phyloP scores from a whole-genome alignment of 805 yeast species.

The Tetrapisispora namnaoensis region DNA sequence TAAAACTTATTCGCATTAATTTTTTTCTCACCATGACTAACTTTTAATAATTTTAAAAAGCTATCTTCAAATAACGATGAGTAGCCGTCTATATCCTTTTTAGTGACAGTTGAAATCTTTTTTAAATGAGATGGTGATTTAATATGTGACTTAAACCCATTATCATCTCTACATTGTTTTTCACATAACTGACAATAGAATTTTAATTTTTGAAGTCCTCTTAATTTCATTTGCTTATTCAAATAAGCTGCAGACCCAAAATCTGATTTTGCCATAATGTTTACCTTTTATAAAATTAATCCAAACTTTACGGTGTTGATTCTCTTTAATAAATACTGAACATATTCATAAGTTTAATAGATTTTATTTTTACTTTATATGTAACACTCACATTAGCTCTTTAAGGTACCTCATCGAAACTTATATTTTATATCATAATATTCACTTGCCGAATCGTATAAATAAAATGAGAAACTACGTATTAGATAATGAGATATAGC shows the following conservation, averaged over 20 bases:
- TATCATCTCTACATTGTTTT: slow-evolving; percentile 92
- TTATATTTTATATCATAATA: no score
- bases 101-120: slow-evolving; percentile 41
- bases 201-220: slow-evolving; percentile 75
- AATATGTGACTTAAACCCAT: slow-evolving; percentile 89
- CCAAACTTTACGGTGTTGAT: background rate
- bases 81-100: slow-evolving; percentile 45
- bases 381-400: no score
- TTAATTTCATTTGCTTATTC: slow-evolving; percentile 66
- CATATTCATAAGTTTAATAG: no score
- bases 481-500: no score
- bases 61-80: slow-evolving; percentile 51
- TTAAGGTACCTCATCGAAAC: no score
- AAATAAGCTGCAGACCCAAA: slow-evolving; percentile 59
- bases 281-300: no score
- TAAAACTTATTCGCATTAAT: slow-evolving; percentile 79
- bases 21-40: slow-evolving; percentile 71
- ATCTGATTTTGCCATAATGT: slow-evolving; percentile 36
- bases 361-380: no score
- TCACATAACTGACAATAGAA: slow-evolving; percentile 88
- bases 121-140: slow-evolving; percentile 68
- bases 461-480: no score
- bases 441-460: no score
- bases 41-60: slow-evolving; percentile 51
- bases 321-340: background rate